Conservation (phyloP, 495 filamentous ascomycete species). For the Penicillium subrubescens region DNA sequence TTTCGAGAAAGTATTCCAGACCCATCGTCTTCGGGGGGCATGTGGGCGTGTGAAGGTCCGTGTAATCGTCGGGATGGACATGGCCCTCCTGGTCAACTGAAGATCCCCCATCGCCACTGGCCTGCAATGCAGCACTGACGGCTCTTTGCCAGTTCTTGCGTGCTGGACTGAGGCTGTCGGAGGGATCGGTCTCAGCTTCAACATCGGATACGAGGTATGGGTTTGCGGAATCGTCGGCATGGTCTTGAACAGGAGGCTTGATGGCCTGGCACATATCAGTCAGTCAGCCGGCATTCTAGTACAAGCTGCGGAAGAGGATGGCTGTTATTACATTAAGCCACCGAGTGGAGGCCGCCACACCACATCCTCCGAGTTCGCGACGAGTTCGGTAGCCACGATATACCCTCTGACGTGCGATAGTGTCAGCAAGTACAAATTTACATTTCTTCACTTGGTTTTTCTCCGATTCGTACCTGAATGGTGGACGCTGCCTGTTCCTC, state of each 20-base stretch:
- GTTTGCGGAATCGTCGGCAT: slow-evolving; percentile 38
- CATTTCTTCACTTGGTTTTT: not conserved
- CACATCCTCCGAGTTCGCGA: slow-evolving; percentile 63
- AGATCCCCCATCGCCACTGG: slow-evolving; percentile 60
- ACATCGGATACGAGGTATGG: slow-evolving; percentile 15
- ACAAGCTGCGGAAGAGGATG: not conserved
- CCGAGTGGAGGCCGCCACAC: slow-evolving; percentile 64
- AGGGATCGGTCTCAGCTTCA: slow-evolving; percentile 8
- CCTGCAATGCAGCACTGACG: slow-evolving; percentile 68
- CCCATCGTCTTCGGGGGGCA: slow-evolving; percentile 74
- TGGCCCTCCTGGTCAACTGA: not conserved
- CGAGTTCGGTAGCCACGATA: slow-evolving; percentile 73
- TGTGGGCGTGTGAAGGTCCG: not conserved
- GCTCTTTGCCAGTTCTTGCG: slow-evolving; percentile 75
- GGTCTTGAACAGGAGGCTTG: not conserved
- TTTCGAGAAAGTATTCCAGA: slow-evolving; percentile 87
- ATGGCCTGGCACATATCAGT: slow-evolving; percentile 47
- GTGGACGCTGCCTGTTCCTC: slow-evolving; percentile 49
- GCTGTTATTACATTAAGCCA: slow-evolving; percentile 59
- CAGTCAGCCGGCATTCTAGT: not conserved
- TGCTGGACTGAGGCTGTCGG: slow-evolving; percentile 42
- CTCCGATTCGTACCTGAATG: slow-evolving; percentile 46
- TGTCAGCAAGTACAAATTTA: not conserved
- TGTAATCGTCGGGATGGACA: not conserved
- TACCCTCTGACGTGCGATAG: slow-evolving; percentile 50